Base-by-base conservation (phyloP, 768 basidiomycete genomes). In the Mycena crocata region DNA sequence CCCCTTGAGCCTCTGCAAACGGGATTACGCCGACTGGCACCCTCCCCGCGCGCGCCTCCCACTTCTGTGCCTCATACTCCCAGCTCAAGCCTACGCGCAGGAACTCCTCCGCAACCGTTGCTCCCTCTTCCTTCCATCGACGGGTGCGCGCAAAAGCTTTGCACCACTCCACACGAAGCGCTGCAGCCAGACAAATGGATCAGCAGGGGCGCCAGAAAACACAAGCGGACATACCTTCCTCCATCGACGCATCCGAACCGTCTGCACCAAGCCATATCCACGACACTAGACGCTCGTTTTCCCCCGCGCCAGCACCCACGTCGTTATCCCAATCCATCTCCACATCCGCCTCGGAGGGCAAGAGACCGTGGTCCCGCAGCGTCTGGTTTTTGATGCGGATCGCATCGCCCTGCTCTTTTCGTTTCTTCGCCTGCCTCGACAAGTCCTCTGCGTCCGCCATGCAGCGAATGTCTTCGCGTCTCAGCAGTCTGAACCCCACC, bases 111-210 rank as follows among this genome's bases (percentile, higher is more conserved):
- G 32, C 35, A 26, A 72, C 19, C 14, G 68, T n/a, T 0, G 44
- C 15, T 3, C 58, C 55, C 40, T 73, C 70, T n/a, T 72, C 67
- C 1, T 39, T 17, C 71, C 72, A 72, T 5, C 57, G 32, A 7
- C 46, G 55, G 2, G 51, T 34, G 0, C 48, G 50, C 3, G 49
- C 69, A 3, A 24, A 66, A 1, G 40, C 40, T 9, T 37, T 8
- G 35, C 35, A 17, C 40, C 40, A n/a, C 15, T 19, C 19, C 19
- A 14, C 7, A 8, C 44, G n/a, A 3, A 45, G 44, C 44, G 21
- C 44, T 45, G n/a, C 21, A 5, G 42, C 17, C 21, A 9, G 35
- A 37, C 8, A 17, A 37, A 37, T 8, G 8, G 8, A 37, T 17
- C 35, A 9, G 35, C 12, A 12, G 12, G 14, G 19, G 23, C 9